Evolutionary conservation across 2,329 filamentous ascomycete species (phyloP).

Genomic region (Ascocoryne sarcoides): DNA sequence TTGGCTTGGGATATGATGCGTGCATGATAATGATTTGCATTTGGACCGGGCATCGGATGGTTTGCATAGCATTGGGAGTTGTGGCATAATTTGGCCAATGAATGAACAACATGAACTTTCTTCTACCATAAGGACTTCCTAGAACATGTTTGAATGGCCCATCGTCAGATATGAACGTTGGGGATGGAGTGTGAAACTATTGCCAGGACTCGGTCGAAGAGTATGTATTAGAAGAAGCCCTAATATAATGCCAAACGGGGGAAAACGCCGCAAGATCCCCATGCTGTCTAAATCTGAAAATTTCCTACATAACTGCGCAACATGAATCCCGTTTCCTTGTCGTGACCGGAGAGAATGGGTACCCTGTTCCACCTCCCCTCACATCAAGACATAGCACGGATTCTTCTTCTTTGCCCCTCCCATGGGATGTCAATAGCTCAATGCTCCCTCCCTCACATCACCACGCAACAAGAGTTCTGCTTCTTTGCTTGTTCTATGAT

Average conservation of each 20-base stretch:
- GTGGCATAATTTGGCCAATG: background rate
- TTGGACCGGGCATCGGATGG: constrained; percentile 11
- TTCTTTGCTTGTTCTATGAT: constrained; percentile 62
- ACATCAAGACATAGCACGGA: constrained; percentile 55
- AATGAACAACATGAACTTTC: too few species aligned
- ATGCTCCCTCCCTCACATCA: constrained; percentile 42
- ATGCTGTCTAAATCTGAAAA: background rate
- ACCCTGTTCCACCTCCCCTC: background rate
- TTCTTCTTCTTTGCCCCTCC: constrained; percentile 72
- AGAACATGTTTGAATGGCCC: too few species aligned
- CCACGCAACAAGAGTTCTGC: constrained; percentile 66
- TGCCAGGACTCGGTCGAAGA: background rate
- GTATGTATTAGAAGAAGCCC: background rate
- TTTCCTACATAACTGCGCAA: background rate
- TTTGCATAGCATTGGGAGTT: constrained; percentile 11
- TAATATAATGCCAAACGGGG: background rate
- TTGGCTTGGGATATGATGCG: constrained; percentile 6
- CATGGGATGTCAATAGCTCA: constrained; percentile 19
- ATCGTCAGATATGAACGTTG: too few species aligned
- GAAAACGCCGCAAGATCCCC: background rate
- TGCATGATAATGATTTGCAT: constrained; percentile 12
- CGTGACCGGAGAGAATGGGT: too few species aligned
- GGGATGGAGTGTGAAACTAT: background rate
- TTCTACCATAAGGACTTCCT: too few species aligned
- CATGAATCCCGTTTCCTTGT: too few species aligned